phyloP scores from a whole-genome alignment of 192 early-diverging fungal species.

The Linnemannia hyalina region DNA sequence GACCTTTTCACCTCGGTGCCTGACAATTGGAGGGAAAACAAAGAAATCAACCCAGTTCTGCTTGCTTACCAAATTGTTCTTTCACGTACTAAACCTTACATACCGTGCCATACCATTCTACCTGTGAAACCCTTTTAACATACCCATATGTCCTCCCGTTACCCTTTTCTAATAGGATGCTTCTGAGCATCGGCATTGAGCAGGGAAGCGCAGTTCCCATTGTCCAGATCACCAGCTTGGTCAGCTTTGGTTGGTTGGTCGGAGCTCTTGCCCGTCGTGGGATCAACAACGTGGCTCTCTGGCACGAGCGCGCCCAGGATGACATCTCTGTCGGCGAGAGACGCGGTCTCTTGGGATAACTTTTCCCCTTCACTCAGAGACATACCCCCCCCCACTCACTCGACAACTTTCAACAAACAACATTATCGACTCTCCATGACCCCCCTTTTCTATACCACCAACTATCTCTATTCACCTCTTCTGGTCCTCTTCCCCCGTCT shows the following conservation, averaged over 20 bases:
- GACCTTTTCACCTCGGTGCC: neutral
- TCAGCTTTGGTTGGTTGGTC: constrained; percentile 50
- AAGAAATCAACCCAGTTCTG: neutral
- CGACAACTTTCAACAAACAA: no score
- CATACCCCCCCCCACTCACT: neutral
- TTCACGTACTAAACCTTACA: neutral
- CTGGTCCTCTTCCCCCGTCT: neutral
- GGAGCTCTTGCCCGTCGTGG: constrained; percentile 37
- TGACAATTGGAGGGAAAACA: neutral
- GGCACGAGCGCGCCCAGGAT: constrained; percentile 33
- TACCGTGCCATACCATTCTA: neutral
- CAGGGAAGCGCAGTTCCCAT: constrained; percentile 33
- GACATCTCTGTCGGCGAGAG: constrained; percentile 31
- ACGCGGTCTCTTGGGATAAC: constrained; percentile 46
- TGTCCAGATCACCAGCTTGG: constrained; percentile 18
- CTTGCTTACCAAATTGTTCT: constrained; percentile 28
- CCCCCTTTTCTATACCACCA: neutral
- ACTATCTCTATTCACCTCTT: neutral
- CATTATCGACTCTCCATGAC: neutral
- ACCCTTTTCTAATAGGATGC: constrained; percentile 24
- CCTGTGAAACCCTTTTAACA: neutral
- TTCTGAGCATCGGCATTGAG: constrained; percentile 48
- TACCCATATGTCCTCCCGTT: no score
- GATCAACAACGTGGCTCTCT: constrained; percentile 22
- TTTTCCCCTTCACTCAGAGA: neutral